phyloP scores from a whole-genome alignment of 2,329 filamentous ascomycete species.

The Fusarium gaditjirri region DNA sequence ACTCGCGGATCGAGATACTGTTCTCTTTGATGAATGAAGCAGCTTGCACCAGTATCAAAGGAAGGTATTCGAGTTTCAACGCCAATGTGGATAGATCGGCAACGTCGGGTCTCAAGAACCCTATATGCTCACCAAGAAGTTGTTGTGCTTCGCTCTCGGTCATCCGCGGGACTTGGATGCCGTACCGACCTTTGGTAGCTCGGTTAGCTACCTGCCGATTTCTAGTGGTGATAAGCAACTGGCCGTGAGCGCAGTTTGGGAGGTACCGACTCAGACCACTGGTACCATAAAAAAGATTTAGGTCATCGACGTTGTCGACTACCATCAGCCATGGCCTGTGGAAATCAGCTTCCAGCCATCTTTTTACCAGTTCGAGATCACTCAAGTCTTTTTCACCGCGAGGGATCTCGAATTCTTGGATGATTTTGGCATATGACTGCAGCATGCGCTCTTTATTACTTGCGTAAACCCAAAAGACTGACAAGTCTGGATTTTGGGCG shows the following conservation, averaged over 20 bases:
- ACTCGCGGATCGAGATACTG: accelerated
- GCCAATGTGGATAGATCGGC: not conserved
- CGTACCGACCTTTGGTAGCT: not conserved
- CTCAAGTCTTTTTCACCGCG: not conserved
- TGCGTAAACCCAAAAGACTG: not conserved
- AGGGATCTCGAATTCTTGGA: not conserved
- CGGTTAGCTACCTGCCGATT: not conserved
- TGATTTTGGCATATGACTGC: not conserved
- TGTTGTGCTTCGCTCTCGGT: not conserved
- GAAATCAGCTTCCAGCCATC: not conserved
- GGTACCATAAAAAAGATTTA: not conserved
- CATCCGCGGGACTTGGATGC: not conserved
- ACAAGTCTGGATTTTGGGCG: accelerated
- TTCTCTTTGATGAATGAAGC: not conserved
- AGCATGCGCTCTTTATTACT: not conserved
- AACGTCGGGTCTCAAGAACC: accelerated
- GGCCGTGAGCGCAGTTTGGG: not conserved
- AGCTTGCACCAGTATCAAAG: not conserved
- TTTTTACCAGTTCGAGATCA: not conserved
- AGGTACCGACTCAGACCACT: not conserved
- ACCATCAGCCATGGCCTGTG: not conserved
- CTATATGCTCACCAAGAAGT: accelerated
- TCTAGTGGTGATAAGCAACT: not conserved
- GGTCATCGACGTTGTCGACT: not conserved
- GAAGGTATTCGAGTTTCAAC: not conserved